A percentile compares a stretch with the other conserved stretches of the same genome.
phyloP scores from a whole-genome alignment of 441 rosid genomes.

The Gossypium gossypioides region DNA sequence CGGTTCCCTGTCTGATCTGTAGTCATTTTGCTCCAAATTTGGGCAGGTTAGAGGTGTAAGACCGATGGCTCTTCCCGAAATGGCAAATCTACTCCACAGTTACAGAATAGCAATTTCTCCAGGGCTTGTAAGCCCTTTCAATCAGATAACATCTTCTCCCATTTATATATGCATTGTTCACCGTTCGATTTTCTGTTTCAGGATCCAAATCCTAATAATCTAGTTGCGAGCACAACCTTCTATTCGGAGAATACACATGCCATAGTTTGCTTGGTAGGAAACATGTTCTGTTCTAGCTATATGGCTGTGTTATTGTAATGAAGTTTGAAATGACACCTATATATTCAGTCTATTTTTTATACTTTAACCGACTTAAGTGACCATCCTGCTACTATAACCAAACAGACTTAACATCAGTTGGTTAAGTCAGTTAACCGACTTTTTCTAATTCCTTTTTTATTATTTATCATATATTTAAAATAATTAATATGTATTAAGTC shows the following conservation, averaged over 20 bases:
- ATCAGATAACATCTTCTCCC: neutral
- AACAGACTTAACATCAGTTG: too few species aligned
- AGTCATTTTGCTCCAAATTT: conserved; percentile 8
- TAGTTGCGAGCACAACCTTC: conserved; percentile 86
- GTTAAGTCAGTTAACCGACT: too few species aligned
- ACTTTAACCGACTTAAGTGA: too few species aligned
- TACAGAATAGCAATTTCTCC: conserved; percentile 60
- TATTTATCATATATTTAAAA: too few species aligned
- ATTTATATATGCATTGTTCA: conserved; percentile 1
- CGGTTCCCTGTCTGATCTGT: neutral
- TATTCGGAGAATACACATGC: conserved; percentile 69
- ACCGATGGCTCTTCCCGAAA: conserved; percentile 69
- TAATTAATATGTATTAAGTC: too few species aligned
- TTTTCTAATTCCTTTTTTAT: too few species aligned
- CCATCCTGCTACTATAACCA: too few species aligned
- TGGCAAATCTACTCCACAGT: conserved; percentile 75
- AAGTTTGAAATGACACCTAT: too few species aligned
- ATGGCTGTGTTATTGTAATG: neutral
- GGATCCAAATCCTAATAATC: conserved; percentile 97
- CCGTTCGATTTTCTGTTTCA: conserved; percentile 20
- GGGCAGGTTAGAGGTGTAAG: conserved; percentile 86
- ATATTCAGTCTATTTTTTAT: too few species aligned
- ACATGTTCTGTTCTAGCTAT: conserved; percentile 8
- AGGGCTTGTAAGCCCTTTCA: conserved; percentile 58
- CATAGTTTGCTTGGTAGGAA: conserved; percentile 84